These are phyloP conservation scores for Cylindrotheca closterium DNA, from an alignment of 108 stramenopile species.

Conservation along the genomic window DNA sequence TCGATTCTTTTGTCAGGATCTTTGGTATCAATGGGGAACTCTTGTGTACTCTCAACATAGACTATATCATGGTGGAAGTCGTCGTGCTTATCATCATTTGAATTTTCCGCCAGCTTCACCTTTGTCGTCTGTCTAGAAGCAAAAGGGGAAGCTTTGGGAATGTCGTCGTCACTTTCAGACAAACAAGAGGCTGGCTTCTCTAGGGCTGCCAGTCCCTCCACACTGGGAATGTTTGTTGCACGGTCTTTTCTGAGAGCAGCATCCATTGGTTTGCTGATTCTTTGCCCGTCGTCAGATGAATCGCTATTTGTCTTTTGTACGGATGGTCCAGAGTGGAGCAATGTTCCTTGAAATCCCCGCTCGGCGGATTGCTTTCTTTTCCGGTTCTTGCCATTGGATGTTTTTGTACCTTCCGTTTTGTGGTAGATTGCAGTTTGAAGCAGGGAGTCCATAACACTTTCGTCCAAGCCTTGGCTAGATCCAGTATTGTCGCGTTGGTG, in stretches of 20 bases:
- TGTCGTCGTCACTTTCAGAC: not conserved
- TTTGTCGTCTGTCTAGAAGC: not conserved
- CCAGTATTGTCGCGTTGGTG: conserved; percentile 2
- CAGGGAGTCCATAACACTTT: conserved; percentile 32
- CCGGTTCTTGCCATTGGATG: not conserved
- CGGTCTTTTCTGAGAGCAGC: not conserved
- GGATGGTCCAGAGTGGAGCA: no score
- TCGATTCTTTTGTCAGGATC: not conserved
- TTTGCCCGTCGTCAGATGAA: conserved; percentile 3
- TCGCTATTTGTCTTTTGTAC: no score
- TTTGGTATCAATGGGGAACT: not conserved
- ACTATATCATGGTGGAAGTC: not conserved
- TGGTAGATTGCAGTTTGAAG: conserved; percentile 14
- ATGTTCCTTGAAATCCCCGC: conserved; percentile 45
- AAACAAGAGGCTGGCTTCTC: no score
- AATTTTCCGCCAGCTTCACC: not conserved
- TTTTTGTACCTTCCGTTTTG: not conserved
- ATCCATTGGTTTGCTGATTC: not conserved
- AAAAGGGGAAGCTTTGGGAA: not conserved
- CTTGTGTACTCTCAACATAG: not conserved
- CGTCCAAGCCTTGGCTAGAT: conserved; percentile 8
- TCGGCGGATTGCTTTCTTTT: conserved; percentile 23
- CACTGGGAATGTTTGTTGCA: not conserved
- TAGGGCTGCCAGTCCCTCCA: not conserved
- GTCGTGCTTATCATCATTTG: conserved; percentile 5